Evolutionary conservation across 106 monocot species (phyloP).

Genomic region (Phalaenopsis aphrodite): DNA sequence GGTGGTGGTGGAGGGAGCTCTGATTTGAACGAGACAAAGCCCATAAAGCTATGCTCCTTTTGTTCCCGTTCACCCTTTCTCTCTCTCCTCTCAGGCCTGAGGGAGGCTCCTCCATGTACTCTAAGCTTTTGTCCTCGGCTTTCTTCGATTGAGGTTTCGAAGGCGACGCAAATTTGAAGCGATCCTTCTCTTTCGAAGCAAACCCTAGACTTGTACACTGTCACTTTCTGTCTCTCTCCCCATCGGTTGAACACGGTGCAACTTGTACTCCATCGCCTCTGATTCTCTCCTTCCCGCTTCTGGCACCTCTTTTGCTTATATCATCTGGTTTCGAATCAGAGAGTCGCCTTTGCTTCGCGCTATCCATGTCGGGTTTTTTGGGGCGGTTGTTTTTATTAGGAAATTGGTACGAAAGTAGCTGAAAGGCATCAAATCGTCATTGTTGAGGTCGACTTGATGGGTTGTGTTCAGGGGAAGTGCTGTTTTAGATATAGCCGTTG

Average conservation of each 20-base stretch:
- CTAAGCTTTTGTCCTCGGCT: not conserved
- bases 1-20: not conserved
- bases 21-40: not conserved
- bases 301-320: not conserved
- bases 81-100: not conserved
- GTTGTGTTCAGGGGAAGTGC: conserved; percentile 38
- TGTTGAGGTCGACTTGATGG: conserved; percentile 17
- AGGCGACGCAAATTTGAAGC: not conserved
- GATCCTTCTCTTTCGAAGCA: not conserved
- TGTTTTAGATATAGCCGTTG: not conserved
- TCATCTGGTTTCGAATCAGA: not conserved
- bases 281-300: not conserved
- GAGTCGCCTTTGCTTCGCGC: not conserved
- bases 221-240: not conserved
- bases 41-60: not conserved
- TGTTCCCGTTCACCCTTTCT: not conserved
- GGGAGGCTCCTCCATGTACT: not conserved
- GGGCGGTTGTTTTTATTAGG: not conserved
- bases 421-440: not conserved
- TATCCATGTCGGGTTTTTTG: not conserved
- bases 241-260: not conserved
- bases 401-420: not conserved
- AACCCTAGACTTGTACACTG: not conserved
- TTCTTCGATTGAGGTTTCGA: not conserved
- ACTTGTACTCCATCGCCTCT: not conserved